Conservation (phyloP, 2,329 filamentous ascomycete genomes). For the Fusarium mangiferae region DNA sequence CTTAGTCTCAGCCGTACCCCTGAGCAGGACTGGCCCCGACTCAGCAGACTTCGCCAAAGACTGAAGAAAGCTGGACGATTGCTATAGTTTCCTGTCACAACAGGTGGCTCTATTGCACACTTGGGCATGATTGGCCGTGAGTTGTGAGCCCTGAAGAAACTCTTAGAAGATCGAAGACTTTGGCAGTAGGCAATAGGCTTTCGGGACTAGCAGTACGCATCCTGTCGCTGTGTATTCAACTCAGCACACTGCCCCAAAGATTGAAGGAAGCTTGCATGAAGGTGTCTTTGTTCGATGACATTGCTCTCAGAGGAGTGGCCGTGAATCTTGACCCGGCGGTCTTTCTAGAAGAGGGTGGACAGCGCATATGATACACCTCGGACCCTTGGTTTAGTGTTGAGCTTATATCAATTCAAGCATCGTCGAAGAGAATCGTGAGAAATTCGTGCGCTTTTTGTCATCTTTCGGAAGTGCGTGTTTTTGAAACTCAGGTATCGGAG, state of each 20-base stretch:
- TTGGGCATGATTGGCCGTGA: background rate
- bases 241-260: background rate
- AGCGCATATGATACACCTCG: fast-evolving
- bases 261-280: background rate
- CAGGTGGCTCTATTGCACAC: background rate
- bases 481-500: no score
- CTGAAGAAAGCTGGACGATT: background rate
- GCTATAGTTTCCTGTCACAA: background rate
- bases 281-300: background rate
- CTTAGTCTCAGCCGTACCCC: background rate
- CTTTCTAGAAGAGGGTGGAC: background rate
- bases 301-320: background rate
- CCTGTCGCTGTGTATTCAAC: background rate
- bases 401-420: background rate
- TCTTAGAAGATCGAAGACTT: no score
- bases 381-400: background rate
- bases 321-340: no score
- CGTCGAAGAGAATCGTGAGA: background rate
- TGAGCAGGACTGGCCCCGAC: background rate
- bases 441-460: background rate
- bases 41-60: background rate
- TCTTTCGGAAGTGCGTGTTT: background rate
- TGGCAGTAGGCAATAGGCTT: no score
- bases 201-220: background rate
- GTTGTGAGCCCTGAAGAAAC: background rate